phyloP scores from a whole-genome alignment of 1,284 basidiomycete genomes.

The Neolentinus lepideus region DNA sequence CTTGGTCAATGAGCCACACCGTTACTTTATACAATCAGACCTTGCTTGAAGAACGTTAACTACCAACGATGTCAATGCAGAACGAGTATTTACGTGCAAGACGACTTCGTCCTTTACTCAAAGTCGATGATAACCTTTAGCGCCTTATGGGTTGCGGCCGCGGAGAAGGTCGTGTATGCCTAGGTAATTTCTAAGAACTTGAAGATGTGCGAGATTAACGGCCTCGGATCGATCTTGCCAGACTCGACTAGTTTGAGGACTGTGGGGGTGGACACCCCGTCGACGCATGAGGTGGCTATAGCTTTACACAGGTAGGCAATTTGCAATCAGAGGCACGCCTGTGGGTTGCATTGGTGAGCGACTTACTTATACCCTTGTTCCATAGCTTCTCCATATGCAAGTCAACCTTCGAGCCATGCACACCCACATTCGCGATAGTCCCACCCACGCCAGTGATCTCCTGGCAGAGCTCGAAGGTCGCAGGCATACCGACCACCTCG shows the following conservation, averaged over 20 bases:
- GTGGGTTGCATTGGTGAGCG: no score
- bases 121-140: conserved; percentile 19
- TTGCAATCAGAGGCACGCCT: no score
- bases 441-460: conserved; percentile 19
- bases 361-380: conserved; percentile 15
- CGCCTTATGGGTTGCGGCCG: conserved; percentile 15
- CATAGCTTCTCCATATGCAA: conserved; percentile 20
- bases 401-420: conserved; percentile 19
- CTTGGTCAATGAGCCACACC: no score
- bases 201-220: conserved; percentile 16
- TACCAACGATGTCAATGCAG: no score
- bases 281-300: conserved; percentile 18
- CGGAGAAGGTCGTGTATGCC: conserved; percentile 16
- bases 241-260: conserved; percentile 17
- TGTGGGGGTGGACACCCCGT: conserved; percentile 14
- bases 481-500: conserved; percentile 19
- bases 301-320: no score
- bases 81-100: no score
- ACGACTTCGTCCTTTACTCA: conserved; percentile 1
- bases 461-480: conserved; percentile 19
- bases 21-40: no score
- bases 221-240: conserved; percentile 13
- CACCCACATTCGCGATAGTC: conserved; percentile 20
- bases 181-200: conserved; percentile 14
- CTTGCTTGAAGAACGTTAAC: no score